Conservation (phyloP, 139 green algal species). For the Marvania coccoides region DNA sequence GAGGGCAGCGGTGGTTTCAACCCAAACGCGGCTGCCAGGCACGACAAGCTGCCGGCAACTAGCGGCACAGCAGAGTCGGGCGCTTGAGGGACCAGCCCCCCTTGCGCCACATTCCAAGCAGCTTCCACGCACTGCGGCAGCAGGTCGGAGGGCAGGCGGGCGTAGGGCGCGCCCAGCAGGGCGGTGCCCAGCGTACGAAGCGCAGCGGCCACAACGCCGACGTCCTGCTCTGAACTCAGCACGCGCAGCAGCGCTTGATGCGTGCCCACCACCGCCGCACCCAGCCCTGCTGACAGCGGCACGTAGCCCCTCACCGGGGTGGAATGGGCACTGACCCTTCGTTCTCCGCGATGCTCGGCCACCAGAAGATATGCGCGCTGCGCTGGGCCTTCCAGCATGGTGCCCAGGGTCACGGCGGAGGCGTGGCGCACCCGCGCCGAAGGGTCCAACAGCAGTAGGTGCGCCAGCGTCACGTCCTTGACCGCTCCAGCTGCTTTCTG, state of each 20-base stretch:
- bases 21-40: slow-evolving; percentile 35
- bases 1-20: slow-evolving; percentile 28
- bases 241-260: slow-evolving; percentile 35
- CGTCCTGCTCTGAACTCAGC: slow-evolving; percentile 10
- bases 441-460: slow-evolving; percentile 58
- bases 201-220: slow-evolving; percentile 20
- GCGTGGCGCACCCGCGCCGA: slow-evolving; percentile 37
- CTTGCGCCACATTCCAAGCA: not conserved
- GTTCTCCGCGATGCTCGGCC: slow-evolving; percentile 26
- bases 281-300: slow-evolving; percentile 53
- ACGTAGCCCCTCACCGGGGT: slow-evolving; percentile 42
- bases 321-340: not conserved
- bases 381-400: slow-evolving; percentile 51
- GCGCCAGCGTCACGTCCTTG: slow-evolving; percentile 26
- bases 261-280: slow-evolving; percentile 30
- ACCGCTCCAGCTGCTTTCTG: not conserved
- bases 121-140: slow-evolving; percentile 29
- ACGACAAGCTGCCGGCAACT: slow-evolving; percentile 5
- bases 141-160: slow-evolving; percentile 46
- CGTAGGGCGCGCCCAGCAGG: slow-evolving; percentile 36
- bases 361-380: slow-evolving; percentile 51
- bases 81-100: not conserved
- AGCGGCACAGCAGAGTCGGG: not conserved
- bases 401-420: slow-evolving; percentile 36
- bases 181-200: slow-evolving; percentile 49